Conservation (phyloP, 768 basidiomycete genomes). For the Amanita thiersii region DNA sequence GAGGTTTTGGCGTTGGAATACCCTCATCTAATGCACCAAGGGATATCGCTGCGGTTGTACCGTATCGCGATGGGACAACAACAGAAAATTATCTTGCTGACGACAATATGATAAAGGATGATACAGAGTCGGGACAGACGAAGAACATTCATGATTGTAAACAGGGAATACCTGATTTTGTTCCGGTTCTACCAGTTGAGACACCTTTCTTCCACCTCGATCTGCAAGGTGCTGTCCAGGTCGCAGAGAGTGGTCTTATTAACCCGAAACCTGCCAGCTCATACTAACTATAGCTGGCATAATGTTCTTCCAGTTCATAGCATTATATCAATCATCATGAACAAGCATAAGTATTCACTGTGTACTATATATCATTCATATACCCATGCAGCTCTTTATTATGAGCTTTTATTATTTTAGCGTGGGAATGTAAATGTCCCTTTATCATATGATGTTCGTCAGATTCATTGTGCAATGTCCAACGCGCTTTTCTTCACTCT, state of each 20-base stretch:
- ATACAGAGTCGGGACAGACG: conserved; percentile 28
- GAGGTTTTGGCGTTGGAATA: conserved; percentile 79
- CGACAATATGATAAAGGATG: conserved; percentile 13
- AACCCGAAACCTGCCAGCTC: too few species aligned
- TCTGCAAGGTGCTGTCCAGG: conserved; percentile 58
- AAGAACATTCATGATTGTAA: conserved; percentile 17
- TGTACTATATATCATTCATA: too few species aligned
- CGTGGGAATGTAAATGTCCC: too few species aligned
- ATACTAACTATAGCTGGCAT: too few species aligned
- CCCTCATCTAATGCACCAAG: conserved; percentile 28
- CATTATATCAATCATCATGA: too few species aligned
- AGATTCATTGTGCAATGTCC: neutral
- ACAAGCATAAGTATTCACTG: too few species aligned
- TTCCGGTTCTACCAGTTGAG: conserved; percentile 36
- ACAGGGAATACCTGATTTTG: conserved; percentile 15
- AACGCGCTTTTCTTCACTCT: neutral
- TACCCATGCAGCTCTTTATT: too few species aligned
- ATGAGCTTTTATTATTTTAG: too few species aligned
- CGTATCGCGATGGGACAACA: conserved; percentile 39
- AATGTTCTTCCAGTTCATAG: too few species aligned
- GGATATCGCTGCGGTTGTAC: conserved; percentile 77
- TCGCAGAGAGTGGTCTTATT: conserved; percentile 46
- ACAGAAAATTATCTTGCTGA: conserved; percentile 18
- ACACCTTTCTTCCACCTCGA: conserved; percentile 94
- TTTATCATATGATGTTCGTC: too few species aligned